Base-by-base conservation (phyloP, 2,329 filamentous ascomycete genomes). In the Balansia obtecta region DNA sequence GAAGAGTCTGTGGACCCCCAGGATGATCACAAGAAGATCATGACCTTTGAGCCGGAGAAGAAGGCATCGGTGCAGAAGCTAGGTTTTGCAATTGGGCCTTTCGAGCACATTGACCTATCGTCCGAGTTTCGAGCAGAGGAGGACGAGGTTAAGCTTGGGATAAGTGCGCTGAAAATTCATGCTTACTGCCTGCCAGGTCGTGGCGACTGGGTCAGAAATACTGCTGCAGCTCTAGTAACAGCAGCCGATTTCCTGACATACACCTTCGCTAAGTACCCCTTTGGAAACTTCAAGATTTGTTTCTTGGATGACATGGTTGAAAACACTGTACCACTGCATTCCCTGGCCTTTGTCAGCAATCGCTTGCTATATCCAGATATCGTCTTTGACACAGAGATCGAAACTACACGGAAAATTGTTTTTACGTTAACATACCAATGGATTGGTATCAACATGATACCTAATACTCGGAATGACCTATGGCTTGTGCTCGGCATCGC, bases 401-500 rank as follows among this genome's bases (percentile, higher is more conserved):
- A 88, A 32, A 85, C 86, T 11, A 94, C 88, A 4, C 79, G 89
- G 53, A 82, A 80, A 49, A 71, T 98, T 18, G 84, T 94, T 9
- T 85, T 93, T 63, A 83, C 89, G 1, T 73, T 97, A 45, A 88
- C 93, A 11, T 87, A 83, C 52, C 93, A 98, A 64, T 98, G 91
- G 86, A 87, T 93, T 56, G 93, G 93, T 15, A 85, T 98, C 55
- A 90, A 90, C 61, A 86, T 98, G 57, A 84, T 95, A 45, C 85
- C 93, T 0, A 87, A 89, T 61, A 82, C 85, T 40, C 80, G 83
- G 16, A 76, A 77, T 48, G 93, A 98, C 65, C 80, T 83, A 49
- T 98, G 93, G 93, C 82, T 94, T 18, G 84, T 91, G 12, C 78
- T 93, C 49, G 94, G 91, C 13, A 85, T 94, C 45, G 86, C 91